Conservation (phyloP, 2,329 filamentous ascomycete species). For the Amauroascus verrucosus region DNA sequence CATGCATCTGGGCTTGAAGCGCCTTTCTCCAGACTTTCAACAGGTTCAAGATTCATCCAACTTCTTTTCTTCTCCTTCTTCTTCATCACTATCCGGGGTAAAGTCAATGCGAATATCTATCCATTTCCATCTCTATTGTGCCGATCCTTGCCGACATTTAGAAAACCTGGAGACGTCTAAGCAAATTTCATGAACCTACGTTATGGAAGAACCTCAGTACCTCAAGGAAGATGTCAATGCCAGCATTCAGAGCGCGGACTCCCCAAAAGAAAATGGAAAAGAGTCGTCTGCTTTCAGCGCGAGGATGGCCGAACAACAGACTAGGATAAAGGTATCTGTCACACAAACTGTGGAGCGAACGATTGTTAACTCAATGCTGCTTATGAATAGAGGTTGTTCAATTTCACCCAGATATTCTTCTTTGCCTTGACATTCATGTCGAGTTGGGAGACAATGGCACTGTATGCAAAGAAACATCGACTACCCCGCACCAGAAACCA, state of each 20-base stretch:
- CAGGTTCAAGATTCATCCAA: no score
- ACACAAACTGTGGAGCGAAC: neutral
- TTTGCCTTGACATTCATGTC: conserved; percentile 24
- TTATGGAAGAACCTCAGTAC: neutral
- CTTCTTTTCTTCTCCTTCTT: neutral
- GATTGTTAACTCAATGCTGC: neutral
- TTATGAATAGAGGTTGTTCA: conserved; percentile 20
- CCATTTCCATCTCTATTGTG: neutral
- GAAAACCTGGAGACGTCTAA: neutral
- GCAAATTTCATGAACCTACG: neutral
- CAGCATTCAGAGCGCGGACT: neutral
- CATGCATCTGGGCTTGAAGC: no score
- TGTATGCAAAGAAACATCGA: conserved; percentile 14
- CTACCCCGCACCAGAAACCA: neutral
- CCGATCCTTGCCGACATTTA: neutral
- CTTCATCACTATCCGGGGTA: neutral
- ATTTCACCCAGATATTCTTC: conserved; percentile 23
- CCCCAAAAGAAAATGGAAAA: neutral
- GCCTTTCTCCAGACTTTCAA: no score
- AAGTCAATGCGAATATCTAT: neutral
- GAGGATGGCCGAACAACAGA: conserved; percentile 7
- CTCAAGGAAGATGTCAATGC: conserved; percentile 2
- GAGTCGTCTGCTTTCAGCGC: neutral
- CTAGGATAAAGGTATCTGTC: conserved; percentile 12
- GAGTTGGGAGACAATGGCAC: conserved; percentile 21